These are phyloP conservation scores for Lophiotrema nucula DNA, from an alignment of 495 filamentous ascomycete genomes.

Conservation along the genomic window DNA sequence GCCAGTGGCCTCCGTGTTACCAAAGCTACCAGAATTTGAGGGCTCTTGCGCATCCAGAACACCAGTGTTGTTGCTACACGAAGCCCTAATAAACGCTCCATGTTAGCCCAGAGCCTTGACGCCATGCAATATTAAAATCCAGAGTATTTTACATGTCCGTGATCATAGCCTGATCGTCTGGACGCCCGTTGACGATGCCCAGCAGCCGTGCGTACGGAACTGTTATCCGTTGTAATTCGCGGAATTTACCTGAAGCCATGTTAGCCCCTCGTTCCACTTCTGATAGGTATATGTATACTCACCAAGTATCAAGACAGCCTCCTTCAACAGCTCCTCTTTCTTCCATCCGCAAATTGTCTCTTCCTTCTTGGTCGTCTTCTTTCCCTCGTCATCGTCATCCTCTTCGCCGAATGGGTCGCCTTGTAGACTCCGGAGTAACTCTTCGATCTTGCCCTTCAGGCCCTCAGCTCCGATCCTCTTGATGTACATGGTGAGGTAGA, in stretches of 20 bases:
- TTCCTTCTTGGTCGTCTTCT: constrained; percentile 42
- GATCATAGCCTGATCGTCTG: constrained; percentile 30
- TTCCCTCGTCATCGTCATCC: constrained; percentile 45
- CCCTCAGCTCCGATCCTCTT: constrained; percentile 93
- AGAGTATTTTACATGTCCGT: constrained; percentile 31
- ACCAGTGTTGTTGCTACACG: no score
- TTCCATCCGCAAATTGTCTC: constrained; percentile 86
- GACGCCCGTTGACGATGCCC: constrained; percentile 19
- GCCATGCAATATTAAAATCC: neutral
- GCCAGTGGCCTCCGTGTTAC: no score
- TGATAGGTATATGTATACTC: constrained; percentile 42
- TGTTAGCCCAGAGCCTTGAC: neutral
- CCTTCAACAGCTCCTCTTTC: constrained; percentile 77
- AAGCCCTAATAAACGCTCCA: no score
- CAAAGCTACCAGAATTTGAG: no score
- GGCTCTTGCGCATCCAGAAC: no score
- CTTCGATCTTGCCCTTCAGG: constrained; percentile 81
- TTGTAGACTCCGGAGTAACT: constrained; percentile 75
- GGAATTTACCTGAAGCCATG: constrained; percentile 72
- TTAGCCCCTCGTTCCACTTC: constrained; percentile 25
- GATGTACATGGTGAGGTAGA: constrained; percentile 93
- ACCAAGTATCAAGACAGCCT: constrained; percentile 90
- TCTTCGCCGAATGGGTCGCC: constrained; percentile 65
- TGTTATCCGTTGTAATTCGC: constrained; percentile 84
- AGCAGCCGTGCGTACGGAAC: constrained; percentile 35